A percentile compares a stretch with the other conserved stretches of the same genome.
Conservation (phyloP, 2,329 filamentous ascomycete species). For the Tolypocladium endophyticum region DNA sequence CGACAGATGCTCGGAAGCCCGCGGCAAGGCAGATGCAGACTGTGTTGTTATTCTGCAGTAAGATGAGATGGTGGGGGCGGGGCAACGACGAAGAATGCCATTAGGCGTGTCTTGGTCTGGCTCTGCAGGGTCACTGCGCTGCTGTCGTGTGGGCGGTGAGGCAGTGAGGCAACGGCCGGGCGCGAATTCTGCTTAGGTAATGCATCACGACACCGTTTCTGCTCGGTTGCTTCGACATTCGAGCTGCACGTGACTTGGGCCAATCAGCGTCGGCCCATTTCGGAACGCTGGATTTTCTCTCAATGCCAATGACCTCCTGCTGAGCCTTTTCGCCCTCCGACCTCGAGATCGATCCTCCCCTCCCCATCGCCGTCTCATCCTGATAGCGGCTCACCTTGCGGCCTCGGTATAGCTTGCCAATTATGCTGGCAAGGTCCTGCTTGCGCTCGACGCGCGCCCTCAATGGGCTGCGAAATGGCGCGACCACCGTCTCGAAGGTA, state of each 20-base stretch:
- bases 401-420: slow-evolving; percentile 36
- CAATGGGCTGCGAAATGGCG: slow-evolving; percentile 65
- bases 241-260: slow-evolving; percentile 22
- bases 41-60: neutral
- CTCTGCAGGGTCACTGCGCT: neutral
- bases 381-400: slow-evolving; percentile 25
- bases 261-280: slow-evolving; percentile 33
- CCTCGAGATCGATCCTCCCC: slow-evolving; percentile 23
- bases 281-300: slow-evolving; percentile 32
- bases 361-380: slow-evolving; percentile 22
- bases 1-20: neutral
- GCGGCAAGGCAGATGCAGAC: neutral
- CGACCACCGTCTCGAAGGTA: slow-evolving; percentile 67
- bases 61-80: slow-evolving; percentile 18
- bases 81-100: slow-evolving; percentile 8
- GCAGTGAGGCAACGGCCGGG: neutral
- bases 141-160: neutral
- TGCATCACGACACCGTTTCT: neutral
- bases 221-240: neutral
- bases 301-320: slow-evolving; percentile 23
- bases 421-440: slow-evolving; percentile 89
- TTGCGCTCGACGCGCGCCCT: slow-evolving; percentile 81
- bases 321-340: slow-evolving; percentile 28
- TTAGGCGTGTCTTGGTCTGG: neutral
- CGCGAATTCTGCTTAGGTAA: neutral